Conservation (phyloP, 495 filamentous ascomycete genomes). For the Podospora anserina region DNA sequence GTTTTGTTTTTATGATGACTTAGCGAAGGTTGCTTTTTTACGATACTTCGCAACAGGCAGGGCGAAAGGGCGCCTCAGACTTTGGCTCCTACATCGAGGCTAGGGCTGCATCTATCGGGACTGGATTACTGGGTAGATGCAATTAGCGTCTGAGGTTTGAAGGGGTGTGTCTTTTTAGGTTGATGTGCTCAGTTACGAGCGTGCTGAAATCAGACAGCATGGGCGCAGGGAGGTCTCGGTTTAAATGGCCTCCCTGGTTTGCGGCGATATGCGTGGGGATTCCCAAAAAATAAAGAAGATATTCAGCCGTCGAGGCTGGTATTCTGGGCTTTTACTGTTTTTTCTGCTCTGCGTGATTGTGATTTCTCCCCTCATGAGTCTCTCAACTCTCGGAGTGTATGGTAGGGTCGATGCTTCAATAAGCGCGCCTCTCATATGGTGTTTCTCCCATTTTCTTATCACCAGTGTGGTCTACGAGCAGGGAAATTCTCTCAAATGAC, state of each 20-base stretch:
- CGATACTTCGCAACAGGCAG: neutral
- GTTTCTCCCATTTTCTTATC: too few species aligned
- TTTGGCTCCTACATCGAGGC: neutral
- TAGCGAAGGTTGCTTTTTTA: constrained; percentile 6
- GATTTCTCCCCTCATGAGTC: too few species aligned
- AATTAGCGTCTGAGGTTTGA: constrained; percentile 1
- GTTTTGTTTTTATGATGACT: constrained; percentile 2
- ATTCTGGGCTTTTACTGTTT: neutral
- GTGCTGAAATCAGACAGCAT: neutral
- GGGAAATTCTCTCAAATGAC: too few species aligned
- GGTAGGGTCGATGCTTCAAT: too few species aligned
- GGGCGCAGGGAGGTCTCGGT: neutral
- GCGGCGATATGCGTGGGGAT: neutral
- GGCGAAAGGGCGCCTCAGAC: neutral
- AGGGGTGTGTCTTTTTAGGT: neutral
- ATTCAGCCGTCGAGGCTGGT: neutral
- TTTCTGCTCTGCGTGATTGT: neutral
- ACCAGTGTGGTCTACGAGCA: too few species aligned
- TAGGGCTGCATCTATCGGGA: neutral
- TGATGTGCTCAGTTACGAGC: neutral
- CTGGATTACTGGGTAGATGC: constrained; percentile 10
- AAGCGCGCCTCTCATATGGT: too few species aligned
- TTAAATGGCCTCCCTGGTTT: neutral
- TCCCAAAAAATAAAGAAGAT: neutral
- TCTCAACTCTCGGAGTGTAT: too few species aligned